Evolutionary conservation across 129 eudicot species (phyloP).

Genomic region (Flaveria linearis): DNA sequence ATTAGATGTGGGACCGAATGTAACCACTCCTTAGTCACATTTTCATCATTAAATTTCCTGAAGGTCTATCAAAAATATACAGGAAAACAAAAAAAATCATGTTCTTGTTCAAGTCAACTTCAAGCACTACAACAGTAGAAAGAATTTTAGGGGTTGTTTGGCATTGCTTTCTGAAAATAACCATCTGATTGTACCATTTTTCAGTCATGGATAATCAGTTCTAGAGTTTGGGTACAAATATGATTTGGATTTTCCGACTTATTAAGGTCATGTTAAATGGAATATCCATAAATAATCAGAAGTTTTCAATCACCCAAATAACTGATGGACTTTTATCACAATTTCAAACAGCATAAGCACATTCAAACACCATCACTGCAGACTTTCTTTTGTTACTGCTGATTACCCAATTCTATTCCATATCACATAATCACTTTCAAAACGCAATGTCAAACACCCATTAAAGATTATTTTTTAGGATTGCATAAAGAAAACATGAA

Average conservation of each 20-base stretch:
- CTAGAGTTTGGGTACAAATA: not conserved
- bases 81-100: slow-evolving; percentile 5
- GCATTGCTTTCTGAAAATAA: not conserved
- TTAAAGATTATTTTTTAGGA: not conserved
- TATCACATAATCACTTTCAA: not conserved
- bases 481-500: not conserved
- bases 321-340: not conserved
- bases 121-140: not conserved
- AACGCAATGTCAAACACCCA: not conserved
- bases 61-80: slow-evolving; percentile 58
- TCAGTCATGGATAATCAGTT: not conserved
- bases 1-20: slow-evolving; percentile 78
- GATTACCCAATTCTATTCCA: not conserved
- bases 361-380: not conserved
- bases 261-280: not conserved
- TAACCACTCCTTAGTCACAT: slow-evolving; percentile 86
- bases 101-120: not conserved
- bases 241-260: not conserved
- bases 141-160: not conserved
- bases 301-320: not conserved
- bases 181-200: not conserved
- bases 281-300: not conserved
- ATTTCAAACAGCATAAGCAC: not conserved
- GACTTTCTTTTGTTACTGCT: not conserved
- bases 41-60: slow-evolving; percentile 54